Base-by-base conservation (phyloP, 1,139 yeast genomes). In the Yamadazyma jaroonii region DNA sequence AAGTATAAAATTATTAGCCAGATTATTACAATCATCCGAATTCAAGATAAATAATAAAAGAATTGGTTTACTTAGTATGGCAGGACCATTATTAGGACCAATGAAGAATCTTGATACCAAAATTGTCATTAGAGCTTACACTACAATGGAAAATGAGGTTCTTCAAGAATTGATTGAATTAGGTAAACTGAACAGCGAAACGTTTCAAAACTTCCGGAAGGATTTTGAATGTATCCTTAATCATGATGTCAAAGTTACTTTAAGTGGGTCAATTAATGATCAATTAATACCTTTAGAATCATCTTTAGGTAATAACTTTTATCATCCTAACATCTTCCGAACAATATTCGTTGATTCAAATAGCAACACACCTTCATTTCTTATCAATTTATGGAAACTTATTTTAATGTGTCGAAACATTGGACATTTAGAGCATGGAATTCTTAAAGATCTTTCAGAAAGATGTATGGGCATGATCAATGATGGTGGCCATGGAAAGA, bases 271-370 rank as follows among this genome's bases (percentile, higher is more conserved):
- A 0, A 46, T 67, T 2, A 61, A 62, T 54, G 98, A 92, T 57
- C 97, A 88, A 57, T 60, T 92, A 46, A 96, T 92, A 2, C 97
- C 98, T 2, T 43, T 77, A 15, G 58, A 58, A 43, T 65, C 79
- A 1, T 54, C 81, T 2, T 53, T 79, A 36, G 73, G 64, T n/a
- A 43, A 62, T 14, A 67, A 71, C 25, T 55, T 64, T 25, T 46
- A 55, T 9, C 86, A 80, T 51, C 79, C 84, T 1, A 78, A 79
- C 46, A 72, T 79, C 12, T 74, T 56, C 47, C 58, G 84, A 38
- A 58, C 67, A 24, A 35, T 72, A 3, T 60, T 51, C 46, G 54
- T 68, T 29, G 61, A 61, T 12, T 45, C 49, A 21, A 45, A 51
- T 14, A 35, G 50, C 21, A 59, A 60, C 3, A 54, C 61, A 1